Evolutionary conservation across 768 basidiomycete species (phyloP), one percentile per base, ranked within the genome.

Genomic region (Mycena belliarum): DNA sequence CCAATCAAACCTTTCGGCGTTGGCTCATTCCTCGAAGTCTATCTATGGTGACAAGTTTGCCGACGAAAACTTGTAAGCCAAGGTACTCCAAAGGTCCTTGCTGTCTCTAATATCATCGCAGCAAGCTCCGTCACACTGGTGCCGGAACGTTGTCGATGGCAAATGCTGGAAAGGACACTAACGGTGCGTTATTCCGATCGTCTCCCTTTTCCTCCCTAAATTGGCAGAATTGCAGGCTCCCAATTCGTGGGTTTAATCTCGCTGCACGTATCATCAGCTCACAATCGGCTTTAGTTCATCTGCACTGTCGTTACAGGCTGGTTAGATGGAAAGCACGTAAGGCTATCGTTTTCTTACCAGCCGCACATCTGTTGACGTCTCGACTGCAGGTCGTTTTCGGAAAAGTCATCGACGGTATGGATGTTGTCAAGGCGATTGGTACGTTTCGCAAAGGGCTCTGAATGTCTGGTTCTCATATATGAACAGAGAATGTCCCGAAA

Each of bases 111-210:
- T 50, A 53, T 29, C 41, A 25, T 57, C 46, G 26, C 65, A 97
- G 95, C 82, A 97, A 98, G 83, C 90, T 98, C 73, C 87, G 86
- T 72, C 96, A 99, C 80, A 90, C 91, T 66, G 86, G 85, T 35
- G 84, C 91, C 48, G 95, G 95, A 61, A 80, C 82, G 55, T 83
- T 96, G 57, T 95, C 93, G 2, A 97, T 98, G 95, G 95, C 95
- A 47, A 98, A 97, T 67, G 86, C 93, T 53, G 88, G 88, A 69
- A 88, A 87, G 72, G 90, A 95, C 71, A 97, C 95, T 32, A 98
- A 98, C 67, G 95, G 91, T 90, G 69, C 56, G 75, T 62, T 24
- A 6, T 33, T 48, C 61, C 15, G 7, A 11, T 49, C 14, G 47
- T 41, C 32, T 51, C n/a, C 6, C 40, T 29, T 21, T 57, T 4